Evolutionary conservation across 1,139 yeast species (phyloP).

Genomic region (Zygosaccharomyces sapae): DNA sequence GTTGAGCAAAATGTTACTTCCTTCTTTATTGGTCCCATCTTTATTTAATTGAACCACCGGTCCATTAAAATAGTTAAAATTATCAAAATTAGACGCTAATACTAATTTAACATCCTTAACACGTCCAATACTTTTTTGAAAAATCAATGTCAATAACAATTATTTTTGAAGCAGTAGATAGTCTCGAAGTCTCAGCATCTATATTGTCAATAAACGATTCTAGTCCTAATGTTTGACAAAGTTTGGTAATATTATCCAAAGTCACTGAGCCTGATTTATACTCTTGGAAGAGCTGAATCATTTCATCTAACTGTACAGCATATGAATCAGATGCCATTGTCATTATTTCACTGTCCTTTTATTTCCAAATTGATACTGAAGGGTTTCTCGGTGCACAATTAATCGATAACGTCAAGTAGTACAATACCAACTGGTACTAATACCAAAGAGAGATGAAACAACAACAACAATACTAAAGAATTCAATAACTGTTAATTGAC

Average conservation of each 20-base stretch:
- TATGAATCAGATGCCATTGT: slow-evolving; percentile 31
- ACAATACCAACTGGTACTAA: too few relatives aligned
- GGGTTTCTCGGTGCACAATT: neutral
- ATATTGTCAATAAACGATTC: slow-evolving; percentile 37
- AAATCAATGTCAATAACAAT: slow-evolving; percentile 38
- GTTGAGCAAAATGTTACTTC: slow-evolving; percentile 28
- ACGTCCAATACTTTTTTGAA: slow-evolving; percentile 22
- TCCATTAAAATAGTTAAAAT: slow-evolving; percentile 33
- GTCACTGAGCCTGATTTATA: slow-evolving; percentile 36
- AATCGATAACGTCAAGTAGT: too few relatives aligned
- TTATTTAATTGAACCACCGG: slow-evolving; percentile 11
- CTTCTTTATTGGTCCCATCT: slow-evolving; percentile 7
- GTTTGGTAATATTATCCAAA: slow-evolving; percentile 33
- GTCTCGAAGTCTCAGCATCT: slow-evolving; percentile 26
- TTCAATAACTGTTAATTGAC: too few relatives aligned
- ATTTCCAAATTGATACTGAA: neutral
- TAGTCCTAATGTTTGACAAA: slow-evolving; percentile 35
- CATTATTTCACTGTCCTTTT: neutral
- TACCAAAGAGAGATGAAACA: too few relatives aligned
- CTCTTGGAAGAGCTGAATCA: slow-evolving; percentile 32
- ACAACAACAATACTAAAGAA: too few relatives aligned
- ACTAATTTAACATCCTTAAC: slow-evolving; percentile 37
- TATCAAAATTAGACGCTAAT: slow-evolving; percentile 36
- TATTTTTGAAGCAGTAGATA: slow-evolving; percentile 37
- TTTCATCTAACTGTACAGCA: slow-evolving; percentile 27